Evolutionary conservation across 306 rosid genomes (phyloP).

Genomic region (Herpetospermum pedunculosum): DNA sequence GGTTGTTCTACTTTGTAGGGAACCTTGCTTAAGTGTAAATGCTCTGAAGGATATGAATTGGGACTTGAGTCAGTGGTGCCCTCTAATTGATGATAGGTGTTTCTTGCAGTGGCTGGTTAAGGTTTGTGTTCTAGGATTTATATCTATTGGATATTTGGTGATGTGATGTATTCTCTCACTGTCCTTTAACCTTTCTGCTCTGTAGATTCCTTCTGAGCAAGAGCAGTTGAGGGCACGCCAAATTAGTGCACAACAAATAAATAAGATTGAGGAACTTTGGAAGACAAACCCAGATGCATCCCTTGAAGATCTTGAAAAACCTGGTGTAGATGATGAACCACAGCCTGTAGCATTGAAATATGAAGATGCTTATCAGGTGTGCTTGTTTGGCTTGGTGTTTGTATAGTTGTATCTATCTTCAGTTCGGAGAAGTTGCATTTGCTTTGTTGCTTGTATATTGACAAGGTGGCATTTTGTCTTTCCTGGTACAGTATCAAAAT

Average conservation of each 20-base stretch:
- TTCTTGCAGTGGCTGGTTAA: slow-evolving; percentile 99
- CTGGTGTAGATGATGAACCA: slow-evolving; percentile 99
- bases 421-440: neutral
- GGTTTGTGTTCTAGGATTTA: slow-evolving; percentile 35
- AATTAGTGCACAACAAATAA: slow-evolving; percentile 98
- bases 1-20: slow-evolving; percentile 96
- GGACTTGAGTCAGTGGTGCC: slow-evolving; percentile 99
- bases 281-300: slow-evolving; percentile 98
- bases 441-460: slow-evolving; percentile 10
- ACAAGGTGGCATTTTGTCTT: slow-evolving; percentile 15
- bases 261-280: slow-evolving; percentile 98
- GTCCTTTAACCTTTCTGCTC: slow-evolving; percentile 11
- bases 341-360: slow-evolving; percentile 88
- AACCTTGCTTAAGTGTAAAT: slow-evolving; percentile 97
- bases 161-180: neutral
- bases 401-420: neutral
- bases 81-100: slow-evolving; percentile 97
- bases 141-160: neutral
- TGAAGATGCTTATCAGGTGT: slow-evolving; percentile 99
- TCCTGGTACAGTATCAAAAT: slow-evolving; percentile 76
- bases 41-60: slow-evolving; percentile 99
- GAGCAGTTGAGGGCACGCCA: slow-evolving; percentile 99
- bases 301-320: slow-evolving; percentile 97
- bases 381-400: neutral
- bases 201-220: slow-evolving; percentile 95